Evolutionary conservation across 2,329 filamentous ascomycete genomes (phyloP).

Genomic region (Hortaea werneckii): DNA sequence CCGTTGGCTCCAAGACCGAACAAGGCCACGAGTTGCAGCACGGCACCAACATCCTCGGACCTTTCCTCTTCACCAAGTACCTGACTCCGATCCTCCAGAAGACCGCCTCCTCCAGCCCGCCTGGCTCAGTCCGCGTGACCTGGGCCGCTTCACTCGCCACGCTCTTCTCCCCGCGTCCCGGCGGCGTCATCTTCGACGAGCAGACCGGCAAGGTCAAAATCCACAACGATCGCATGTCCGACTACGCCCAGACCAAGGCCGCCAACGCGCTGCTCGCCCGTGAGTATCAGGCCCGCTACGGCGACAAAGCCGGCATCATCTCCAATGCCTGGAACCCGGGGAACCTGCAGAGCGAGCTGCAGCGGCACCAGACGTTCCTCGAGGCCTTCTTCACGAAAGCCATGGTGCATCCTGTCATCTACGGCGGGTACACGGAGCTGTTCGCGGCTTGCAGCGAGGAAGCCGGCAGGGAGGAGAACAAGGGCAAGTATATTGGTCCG

Average conservation of each 20-base stretch:
- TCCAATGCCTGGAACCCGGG: constrained; percentile 24
- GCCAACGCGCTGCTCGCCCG: constrained; percentile 20
- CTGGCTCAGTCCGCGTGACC: constrained; percentile 22
- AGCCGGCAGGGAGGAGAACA: constrained; percentile 15
- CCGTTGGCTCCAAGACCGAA: constrained; percentile 22
- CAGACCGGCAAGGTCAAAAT: constrained; percentile 9
- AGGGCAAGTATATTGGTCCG: constrained; percentile 22
- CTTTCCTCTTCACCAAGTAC: constrained; percentile 23
- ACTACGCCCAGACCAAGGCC: constrained; percentile 22
- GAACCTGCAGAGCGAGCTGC: constrained; percentile 22
- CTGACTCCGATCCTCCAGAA: constrained; percentile 21
- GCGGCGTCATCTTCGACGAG: constrained; percentile 13
- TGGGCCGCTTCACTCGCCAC: constrained; percentile 23
- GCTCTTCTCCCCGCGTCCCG: constrained; percentile 9
- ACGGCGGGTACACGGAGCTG: constrained; percentile 26
- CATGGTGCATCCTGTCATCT: constrained; percentile 16
- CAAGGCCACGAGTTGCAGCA: constrained; percentile 26
- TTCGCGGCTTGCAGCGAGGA: constrained; percentile 21
- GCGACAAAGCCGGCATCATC: constrained; percentile 14
- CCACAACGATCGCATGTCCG: constrained; percentile 8
- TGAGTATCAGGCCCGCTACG: constrained; percentile 12
- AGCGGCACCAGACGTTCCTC: constrained; percentile 13
- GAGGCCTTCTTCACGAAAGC: constrained; percentile 3
- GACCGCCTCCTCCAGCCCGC: constrained; percentile 17
- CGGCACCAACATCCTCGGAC: constrained; percentile 27